A percentile compares a stretch with the other conserved stretches of the same genome.
Conservation (phyloP, 2,329 filamentous ascomycete genomes). For the Trichoderma aggressivum region DNA sequence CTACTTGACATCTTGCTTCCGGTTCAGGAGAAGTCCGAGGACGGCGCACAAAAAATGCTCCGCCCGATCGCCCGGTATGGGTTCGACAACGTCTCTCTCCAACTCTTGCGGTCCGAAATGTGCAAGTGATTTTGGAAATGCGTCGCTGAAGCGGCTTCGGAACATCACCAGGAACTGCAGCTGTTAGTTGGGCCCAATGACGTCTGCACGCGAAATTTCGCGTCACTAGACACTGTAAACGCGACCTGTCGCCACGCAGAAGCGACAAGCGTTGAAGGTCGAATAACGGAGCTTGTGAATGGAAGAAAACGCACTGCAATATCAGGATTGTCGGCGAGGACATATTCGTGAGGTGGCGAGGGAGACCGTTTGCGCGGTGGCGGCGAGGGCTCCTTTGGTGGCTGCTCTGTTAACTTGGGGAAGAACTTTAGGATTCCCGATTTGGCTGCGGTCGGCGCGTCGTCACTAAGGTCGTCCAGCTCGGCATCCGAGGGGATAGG, state of each 20-base stretch:
- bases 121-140: conserved; percentile 79
- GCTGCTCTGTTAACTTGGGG: conserved; percentile 51
- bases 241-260: conserved; percentile 29
- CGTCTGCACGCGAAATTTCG: conserved; percentile 50
- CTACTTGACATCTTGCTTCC: conserved; percentile 98
- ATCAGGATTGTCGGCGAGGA: conserved; percentile 84
- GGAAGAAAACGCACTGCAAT: conserved; percentile 71
- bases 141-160: conserved; percentile 85
- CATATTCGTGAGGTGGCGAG: conserved; percentile 86
- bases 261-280: neutral
- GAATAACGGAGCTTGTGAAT: neutral
- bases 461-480: conserved; percentile 44
- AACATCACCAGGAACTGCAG: conserved; percentile 96
- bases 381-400: conserved; percentile 58
- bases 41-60: conserved; percentile 89
- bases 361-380: conserved; percentile 74
- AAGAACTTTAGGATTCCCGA: conserved; percentile 67
- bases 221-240: conserved; percentile 43
- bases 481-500: conserved; percentile 45
- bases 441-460: conserved; percentile 45
- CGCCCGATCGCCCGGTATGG: conserved; percentile 75
- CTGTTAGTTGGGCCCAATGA: conserved; percentile 34
- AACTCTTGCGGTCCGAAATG: conserved; percentile 95
- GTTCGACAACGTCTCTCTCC: conserved; percentile 77
- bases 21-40: conserved; percentile 82